Base-by-base conservation (phyloP, 2,329 filamentous ascomycete genomes). In the Calonectria honghensis region DNA sequence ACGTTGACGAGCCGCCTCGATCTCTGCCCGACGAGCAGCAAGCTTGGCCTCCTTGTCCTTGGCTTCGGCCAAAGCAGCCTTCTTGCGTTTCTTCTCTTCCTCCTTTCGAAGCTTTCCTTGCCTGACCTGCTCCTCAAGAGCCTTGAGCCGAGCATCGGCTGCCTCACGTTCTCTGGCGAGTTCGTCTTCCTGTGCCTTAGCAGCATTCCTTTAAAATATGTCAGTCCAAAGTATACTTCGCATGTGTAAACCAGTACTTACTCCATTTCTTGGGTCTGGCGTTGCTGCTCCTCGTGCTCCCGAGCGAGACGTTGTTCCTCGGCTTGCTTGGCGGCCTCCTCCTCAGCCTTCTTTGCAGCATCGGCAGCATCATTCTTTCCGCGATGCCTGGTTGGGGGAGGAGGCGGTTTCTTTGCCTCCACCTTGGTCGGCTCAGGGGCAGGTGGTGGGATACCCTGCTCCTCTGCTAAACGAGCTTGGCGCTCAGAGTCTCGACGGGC, bases 41-140 rank as follows among this genome's bases (percentile, higher is more conserved):
- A 98, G 88, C 83, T 94, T 94, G 68, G 93, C 89, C 84, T 98
- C 96, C 83, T 97, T 96, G 80, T 98, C 95, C 85, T 95, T 96
- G 10, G 96, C 92, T 79, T 97, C 95, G 65, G 94, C 94, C 81
- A 94, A 89, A 13, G 96, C 96, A 29, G 95, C 96, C 87, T 98
- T 96, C 88, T 96, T 97, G 80, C 91, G 94, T 76, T 93, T 95
- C 89, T 98, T 98, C 87, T 98, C 97, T 84, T 99, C 97, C 79
- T 97, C 94, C 86, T 98, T 98, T 89, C 95, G 96, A 68, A 98
- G 87, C 87, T 98, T 99, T 81, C 96, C 95, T 83, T 96, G 95
- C 76, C 93, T 93, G 68, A 98, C 96, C 85, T 98, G 96, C 83
- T 98, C 96, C 85, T 99, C 96, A 11, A 99, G 91, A 20, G 95